Evolutionary conservation across 78 protist genomes (phyloP).

Genomic region (Anaeramoeba flamelloides): DNA sequence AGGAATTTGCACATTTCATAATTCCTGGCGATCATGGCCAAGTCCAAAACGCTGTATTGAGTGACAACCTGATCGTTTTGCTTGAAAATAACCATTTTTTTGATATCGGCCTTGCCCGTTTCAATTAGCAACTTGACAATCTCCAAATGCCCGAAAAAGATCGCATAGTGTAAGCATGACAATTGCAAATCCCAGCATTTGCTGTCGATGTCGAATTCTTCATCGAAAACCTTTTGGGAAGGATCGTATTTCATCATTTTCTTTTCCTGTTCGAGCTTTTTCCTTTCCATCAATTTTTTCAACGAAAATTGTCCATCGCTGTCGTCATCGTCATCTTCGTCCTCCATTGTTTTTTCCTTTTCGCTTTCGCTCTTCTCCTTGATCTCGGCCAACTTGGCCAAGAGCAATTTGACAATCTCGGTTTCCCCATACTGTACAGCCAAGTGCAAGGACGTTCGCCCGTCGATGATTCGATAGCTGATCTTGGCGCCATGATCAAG

Average conservation of each 20-base stretch:
- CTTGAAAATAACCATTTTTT: neutral
- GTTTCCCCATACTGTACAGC: neutral
- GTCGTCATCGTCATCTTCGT: neutral
- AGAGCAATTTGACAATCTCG: neutral
- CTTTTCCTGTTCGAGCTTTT: neutral
- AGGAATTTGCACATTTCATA: neutral
- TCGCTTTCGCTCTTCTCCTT: neutral
- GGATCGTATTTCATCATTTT: neutral
- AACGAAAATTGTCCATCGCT: neutral
- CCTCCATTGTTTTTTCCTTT: neutral
- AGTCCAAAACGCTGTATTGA: neutral
- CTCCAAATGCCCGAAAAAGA: neutral
- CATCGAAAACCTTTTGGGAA: neutral
- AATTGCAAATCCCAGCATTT: neutral
- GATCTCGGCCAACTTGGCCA: neutral
- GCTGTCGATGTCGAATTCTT: neutral
- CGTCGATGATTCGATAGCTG: neutral
- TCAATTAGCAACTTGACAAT: neutral
- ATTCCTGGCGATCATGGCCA: neutral
- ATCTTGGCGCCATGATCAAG: neutral
- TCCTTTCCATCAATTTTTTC: neutral
- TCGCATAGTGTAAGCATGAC: neutral
- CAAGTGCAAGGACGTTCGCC: neutral
- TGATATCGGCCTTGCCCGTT: neutral
- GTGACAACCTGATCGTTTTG: neutral